Percentiles rank a stretch among this genome's conserved stretches.
phyloP scores from a whole-genome alignment of 139 green algal genomes.

The Chlorella sp. region DNA sequence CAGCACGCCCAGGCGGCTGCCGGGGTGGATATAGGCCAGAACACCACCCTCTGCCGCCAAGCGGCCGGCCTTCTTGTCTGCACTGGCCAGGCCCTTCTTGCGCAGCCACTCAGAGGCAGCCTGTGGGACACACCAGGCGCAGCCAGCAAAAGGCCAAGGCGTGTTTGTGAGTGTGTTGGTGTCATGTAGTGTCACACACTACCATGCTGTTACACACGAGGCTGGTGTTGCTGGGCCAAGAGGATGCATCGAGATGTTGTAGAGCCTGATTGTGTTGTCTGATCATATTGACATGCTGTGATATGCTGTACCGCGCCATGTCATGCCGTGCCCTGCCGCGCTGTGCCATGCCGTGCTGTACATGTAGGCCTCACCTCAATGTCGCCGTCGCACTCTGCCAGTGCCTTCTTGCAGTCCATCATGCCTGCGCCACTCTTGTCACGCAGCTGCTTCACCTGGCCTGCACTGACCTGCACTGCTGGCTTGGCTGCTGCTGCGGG shows the following conservation, averaged over 20 bases:
- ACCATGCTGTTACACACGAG: too few relatives aligned
- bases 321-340: too few relatives aligned
- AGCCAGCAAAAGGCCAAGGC: too few relatives aligned
- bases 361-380: conserved; percentile 53
- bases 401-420: conserved; percentile 98
- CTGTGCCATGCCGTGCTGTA: not conserved
- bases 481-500: conserved; percentile 16
- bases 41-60: conserved; percentile 34
- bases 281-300: too few relatives aligned
- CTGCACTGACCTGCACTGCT: conserved; percentile 44
- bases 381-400: conserved; percentile 73
- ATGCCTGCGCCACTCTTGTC: conserved; percentile 86
- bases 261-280: too few relatives aligned
- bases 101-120: conserved; percentile 55
- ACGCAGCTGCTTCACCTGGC: conserved; percentile 84
- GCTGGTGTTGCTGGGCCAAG: too few relatives aligned
- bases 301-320: too few relatives aligned
- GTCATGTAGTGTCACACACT: too few relatives aligned
- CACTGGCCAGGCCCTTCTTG: conserved; percentile 62
- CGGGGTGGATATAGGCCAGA: conserved; percentile 88
- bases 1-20: conserved; percentile 75
- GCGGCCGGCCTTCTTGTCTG: conserved; percentile 91
- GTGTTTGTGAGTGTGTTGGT: too few relatives aligned
- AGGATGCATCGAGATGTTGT: too few relatives aligned
- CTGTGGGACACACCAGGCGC: too few relatives aligned